Base-by-base conservation (phyloP, 495 filamentous ascomycete species). In the Neurospora sublineolata region DNA sequence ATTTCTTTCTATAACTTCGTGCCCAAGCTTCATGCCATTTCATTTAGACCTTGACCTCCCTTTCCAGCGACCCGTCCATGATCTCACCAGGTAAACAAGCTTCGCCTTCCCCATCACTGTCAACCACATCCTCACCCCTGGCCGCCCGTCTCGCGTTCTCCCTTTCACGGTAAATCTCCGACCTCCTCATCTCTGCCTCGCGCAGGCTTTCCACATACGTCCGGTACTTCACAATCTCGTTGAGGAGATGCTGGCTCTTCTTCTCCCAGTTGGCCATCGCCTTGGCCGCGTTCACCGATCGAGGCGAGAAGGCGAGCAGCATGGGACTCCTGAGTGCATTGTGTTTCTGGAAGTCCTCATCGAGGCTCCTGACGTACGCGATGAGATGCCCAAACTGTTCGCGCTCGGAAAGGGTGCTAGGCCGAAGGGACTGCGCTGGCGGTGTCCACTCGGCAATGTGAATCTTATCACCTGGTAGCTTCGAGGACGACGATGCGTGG, bases 221-320 rank as follows among this genome's bases (percentile, higher is more conserved):
- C 68, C 89, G 84, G 80, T 97, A 98, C 77, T 98, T 99, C 75
- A 97, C 92, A 77, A 94, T 97, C 82, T 99, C 95, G n/a, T 90
- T 85, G 27, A 98, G 83, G 46, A 99, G 82, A 79, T 98, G 97
- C 38, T 90, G 89, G 42, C 92, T 94, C 82, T 97, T 97, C 70
- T 90, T 88, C 83, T 99, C 94, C 96, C 96, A 99, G 79, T 99
- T 99, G 5, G 89, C 84, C 90, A 97, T 86, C 2, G 94, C 92
- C 80, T 92, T 94, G 67, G 81, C 81, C 30, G 88, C 84, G 78
- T 98, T 99, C 27, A 89, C 87, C 70, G 94, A 90, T 33, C 94
- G 88, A 1, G 93, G 93, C 27, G 94, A 93, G 79, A 96, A 99
- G 73, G 95, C 93, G 69, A 96, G 84, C 42, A 92, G 84, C 91